These are phyloP conservation scores for Tetrapyrgos nigripes DNA, from an alignment of 1,284 basidiomycete genomes.

Conservation along the genomic window DNA sequence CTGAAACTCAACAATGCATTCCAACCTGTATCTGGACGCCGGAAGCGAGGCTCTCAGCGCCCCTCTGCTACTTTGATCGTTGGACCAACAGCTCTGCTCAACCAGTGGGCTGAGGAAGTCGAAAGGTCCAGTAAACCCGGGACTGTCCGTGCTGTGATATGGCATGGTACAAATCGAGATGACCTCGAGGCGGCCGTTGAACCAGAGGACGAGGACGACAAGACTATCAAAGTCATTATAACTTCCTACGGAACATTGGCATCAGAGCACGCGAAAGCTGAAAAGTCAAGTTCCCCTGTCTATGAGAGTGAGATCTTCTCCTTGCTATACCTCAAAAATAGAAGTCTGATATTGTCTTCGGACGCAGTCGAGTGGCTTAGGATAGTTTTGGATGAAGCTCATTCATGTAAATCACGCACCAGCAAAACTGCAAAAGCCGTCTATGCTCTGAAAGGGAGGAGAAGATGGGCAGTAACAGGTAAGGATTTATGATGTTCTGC, in stretches of 20 bases:
- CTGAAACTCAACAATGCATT: conserved; percentile 69
- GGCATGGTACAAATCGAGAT: conserved; percentile 86
- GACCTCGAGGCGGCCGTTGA: conserved; percentile 74
- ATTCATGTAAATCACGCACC: conserved; percentile 91
- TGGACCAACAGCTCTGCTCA: conserved; percentile 89
- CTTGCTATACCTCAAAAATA: neutral
- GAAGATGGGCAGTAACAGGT: conserved; percentile 93
- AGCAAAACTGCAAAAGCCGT: conserved; percentile 93
- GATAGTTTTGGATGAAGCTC: conserved; percentile 89
- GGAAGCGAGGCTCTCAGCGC: conserved; percentile 34
- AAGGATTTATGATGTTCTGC: conserved; percentile 1
- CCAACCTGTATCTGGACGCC: conserved; percentile 45
- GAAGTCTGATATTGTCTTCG: conserved; percentile 6
- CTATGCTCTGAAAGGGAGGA: conserved; percentile 80
- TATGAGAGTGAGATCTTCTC: conserved; percentile 68
- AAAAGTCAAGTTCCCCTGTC: conserved; percentile 63
- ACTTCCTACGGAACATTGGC: conserved; percentile 90
- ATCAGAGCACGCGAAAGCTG: conserved; percentile 82
- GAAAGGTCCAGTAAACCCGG: conserved; percentile 76
- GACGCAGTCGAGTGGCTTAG: conserved; percentile 82
- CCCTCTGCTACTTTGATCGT: conserved; percentile 87
- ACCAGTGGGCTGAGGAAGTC: conserved; percentile 93
- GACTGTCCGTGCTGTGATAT: conserved; percentile 74
- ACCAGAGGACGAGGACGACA: conserved; percentile 50
- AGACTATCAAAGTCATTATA: conserved; percentile 77